A percentile compares a stretch with the other conserved stretches of the same genome.
phyloP scores from a whole-genome alignment of 805 yeast genomes.

The Kregervanrija delftensis region DNA sequence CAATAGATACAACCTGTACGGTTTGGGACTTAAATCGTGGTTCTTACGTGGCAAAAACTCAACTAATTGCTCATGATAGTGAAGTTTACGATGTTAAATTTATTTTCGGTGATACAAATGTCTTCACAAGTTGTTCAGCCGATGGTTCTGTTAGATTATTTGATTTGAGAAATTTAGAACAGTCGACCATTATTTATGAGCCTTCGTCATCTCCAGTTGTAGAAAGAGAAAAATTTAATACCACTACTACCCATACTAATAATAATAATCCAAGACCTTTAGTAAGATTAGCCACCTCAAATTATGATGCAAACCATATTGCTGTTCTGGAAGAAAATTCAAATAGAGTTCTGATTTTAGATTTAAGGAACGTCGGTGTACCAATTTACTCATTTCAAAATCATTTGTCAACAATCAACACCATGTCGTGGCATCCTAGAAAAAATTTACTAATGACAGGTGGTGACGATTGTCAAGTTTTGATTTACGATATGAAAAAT shows the following conservation, averaged over 20 bases:
- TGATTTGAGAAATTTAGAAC: slow-evolving; percentile 83
- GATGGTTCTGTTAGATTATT: slow-evolving; percentile 93
- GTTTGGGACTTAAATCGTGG: slow-evolving; percentile 80
- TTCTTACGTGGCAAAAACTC: slow-evolving; percentile 71
- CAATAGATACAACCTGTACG: slow-evolving; percentile 95
- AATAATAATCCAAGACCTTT: slow-evolving; percentile 43
- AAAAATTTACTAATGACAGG: slow-evolving; percentile 57
- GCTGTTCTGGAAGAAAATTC: slow-evolving; percentile 78
- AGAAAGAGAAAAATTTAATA: neutral
- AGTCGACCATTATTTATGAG: slow-evolving; percentile 91
- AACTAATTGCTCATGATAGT: slow-evolving; percentile 91
- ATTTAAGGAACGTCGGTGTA: slow-evolving; percentile 80
- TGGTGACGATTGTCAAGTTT: slow-evolving; percentile 66
- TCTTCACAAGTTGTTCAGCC: slow-evolving; percentile 89
- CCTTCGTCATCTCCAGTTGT: slow-evolving; percentile 32
- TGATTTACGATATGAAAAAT: slow-evolving; percentile 55
- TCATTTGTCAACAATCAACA: slow-evolving; percentile 62
- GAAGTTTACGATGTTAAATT: slow-evolving; percentile 93
- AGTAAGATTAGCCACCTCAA: slow-evolving; percentile 69
- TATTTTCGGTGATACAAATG: slow-evolving; percentile 60
- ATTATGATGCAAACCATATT: slow-evolving; percentile 71
- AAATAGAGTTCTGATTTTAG: slow-evolving; percentile 60
- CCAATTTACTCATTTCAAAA: slow-evolving; percentile 69
- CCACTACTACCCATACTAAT: neutral
- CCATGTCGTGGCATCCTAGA: slow-evolving; percentile 79